Conservation (phyloP, 108 stramenopile species). For the Nitzschia inconspicua region DNA sequence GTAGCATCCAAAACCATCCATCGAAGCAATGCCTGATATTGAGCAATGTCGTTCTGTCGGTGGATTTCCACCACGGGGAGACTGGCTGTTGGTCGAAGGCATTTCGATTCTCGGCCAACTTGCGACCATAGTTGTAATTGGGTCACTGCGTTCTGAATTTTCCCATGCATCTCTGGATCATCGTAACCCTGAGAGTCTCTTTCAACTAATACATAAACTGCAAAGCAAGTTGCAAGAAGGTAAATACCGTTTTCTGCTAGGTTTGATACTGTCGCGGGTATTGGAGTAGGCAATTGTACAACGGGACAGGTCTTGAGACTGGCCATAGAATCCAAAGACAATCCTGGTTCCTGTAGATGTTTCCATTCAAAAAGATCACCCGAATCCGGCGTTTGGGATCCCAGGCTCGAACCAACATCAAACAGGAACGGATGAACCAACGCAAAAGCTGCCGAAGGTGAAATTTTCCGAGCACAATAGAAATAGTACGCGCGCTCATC, state of each 20-base stretch:
- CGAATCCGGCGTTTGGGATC: neutral
- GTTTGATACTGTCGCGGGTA: slow-evolving; percentile 7
- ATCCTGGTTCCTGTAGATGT: neutral
- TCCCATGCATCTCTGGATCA: neutral
- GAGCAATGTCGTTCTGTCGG: neutral
- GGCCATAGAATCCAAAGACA: neutral
- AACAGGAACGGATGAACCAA: slow-evolving; percentile 35
- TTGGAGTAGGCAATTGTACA: slow-evolving; percentile 10
- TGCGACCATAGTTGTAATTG: slow-evolving; percentile 26
- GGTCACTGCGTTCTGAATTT: slow-evolving; percentile 10
- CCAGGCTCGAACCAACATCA: neutral
- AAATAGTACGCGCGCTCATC: slow-evolving; percentile 75
- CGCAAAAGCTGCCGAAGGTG: slow-evolving; percentile 50
- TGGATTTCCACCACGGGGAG: neutral
- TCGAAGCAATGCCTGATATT: neutral
- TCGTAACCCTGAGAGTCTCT: neutral
- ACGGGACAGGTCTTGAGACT: slow-evolving; percentile 19
- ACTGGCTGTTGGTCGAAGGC: slow-evolving; percentile 16
- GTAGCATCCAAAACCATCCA: slow-evolving; percentile 17
- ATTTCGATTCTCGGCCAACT: slow-evolving; percentile 23
- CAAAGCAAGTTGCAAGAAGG: slow-evolving; percentile 17
- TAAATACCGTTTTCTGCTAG: slow-evolving; percentile 15
- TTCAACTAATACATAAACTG: slow-evolving; percentile 15
- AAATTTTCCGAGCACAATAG: slow-evolving; percentile 41
- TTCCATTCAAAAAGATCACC: neutral